A percentile compares a stretch with the other conserved stretches of the same genome.
phyloP scores from a whole-genome alignment of 768 basidiomycete genomes.

The Phylloporus rhodoxanthus region DNA sequence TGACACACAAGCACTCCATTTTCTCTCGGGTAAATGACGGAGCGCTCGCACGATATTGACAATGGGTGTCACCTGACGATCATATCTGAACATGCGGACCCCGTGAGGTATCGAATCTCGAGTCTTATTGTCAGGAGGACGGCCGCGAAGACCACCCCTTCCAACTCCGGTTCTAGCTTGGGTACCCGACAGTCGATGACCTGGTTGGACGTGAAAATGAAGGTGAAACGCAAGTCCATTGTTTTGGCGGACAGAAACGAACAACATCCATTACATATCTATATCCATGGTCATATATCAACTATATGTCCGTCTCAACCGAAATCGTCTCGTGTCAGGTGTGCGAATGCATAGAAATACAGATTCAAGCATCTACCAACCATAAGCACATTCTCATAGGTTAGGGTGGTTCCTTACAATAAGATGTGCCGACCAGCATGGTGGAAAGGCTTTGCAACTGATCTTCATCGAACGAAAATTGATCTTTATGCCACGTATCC shows the following conservation, averaged over 20 bases:
- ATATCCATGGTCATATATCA: conserved; percentile 4
- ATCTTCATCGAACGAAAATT: conserved; percentile 81
- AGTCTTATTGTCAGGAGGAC: conserved; percentile 5
- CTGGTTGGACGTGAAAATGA: background rate
- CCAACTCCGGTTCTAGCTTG: background rate
- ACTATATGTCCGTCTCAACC: background rate
- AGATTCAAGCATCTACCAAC: conserved; percentile 23
- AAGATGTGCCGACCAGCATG: conserved; percentile 87
- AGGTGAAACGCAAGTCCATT: background rate
- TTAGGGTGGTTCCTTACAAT: conserved; percentile 48
- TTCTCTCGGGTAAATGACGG: background rate
- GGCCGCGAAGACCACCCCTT: conserved; percentile 9
- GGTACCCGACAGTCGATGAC: conserved; percentile 2
- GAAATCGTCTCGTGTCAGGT: background rate
- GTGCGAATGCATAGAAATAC: background rate
- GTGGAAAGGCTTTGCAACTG: conserved; percentile 81
- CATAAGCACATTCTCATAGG: conserved; percentile 9
- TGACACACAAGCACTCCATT: background rate
- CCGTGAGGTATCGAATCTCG: conserved; percentile 22
- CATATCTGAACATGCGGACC: conserved; percentile 19
- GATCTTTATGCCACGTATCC: conserved; percentile 93
- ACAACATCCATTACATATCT: background rate
- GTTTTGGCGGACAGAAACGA: background rate
- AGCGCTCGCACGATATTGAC: conserved; percentile 1
- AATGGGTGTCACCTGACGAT: conserved; percentile 14